Evolutionary conservation across 345 rosid species (phyloP), one percentile per base, ranked within the genome.

Genomic region (Trapa incisa): DNA sequence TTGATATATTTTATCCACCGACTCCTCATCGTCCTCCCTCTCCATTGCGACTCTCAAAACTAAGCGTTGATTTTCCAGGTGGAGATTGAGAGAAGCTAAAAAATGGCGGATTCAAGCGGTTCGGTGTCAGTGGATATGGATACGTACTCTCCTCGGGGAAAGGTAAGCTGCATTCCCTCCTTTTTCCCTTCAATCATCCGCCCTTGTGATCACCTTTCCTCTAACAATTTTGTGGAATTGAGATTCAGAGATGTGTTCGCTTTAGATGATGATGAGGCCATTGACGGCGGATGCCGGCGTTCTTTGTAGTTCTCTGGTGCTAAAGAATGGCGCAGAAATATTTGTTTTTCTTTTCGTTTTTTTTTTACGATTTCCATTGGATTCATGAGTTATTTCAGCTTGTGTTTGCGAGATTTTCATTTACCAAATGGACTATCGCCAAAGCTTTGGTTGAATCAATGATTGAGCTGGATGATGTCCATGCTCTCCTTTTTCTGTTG

Each of bases 51-150:
- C 36, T 32, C 61, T 32, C 36, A 32, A 3, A 32, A 36, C 61
- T 56, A 11, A n/a, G 35, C 60, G 6, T 57, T 29, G 65, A 42
- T 50, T 39, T 22, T 39, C 43, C 33, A 54, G 70, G 61, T 47
- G 67, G 54, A 68, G 77, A 65, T 71, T 56, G 68, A 69, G 60
- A 69, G 62, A 52, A 47, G 50, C 12, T 47, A 15, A 43, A 35
- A 33, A 72, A 87, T 92, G 96, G 95, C 80, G 67, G 93, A 88
- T 86, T 89, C 96, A 53, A 89, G 89, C 81, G 96, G 79, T 82
- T 88, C 94, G 48, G 88, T 90, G 70, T 90, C 94, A 77, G 79
- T 92, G 70, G 94, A 88, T 64, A 82, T 90, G 87, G 96, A 90
- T 57, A 80, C 86, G 75, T 74, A 77, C 73, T 78, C 91, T 75